A percentile compares a stretch with the other conserved stretches of the same genome.
phyloP scores from a whole-genome alignment of 1,284 basidiomycete species.

The Cyathus pygmaeus region DNA sequence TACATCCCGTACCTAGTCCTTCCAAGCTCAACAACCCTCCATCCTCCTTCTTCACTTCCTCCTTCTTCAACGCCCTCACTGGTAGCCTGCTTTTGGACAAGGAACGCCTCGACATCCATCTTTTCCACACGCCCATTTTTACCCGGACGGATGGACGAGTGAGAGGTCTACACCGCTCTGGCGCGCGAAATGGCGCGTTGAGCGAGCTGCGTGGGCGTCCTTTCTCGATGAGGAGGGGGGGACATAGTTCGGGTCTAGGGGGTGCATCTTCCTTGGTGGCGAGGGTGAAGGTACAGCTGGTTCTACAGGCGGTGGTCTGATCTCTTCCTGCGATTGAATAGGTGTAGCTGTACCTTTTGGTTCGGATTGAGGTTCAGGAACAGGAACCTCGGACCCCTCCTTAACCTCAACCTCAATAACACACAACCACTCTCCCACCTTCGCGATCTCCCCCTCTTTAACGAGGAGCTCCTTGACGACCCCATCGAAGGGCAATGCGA shows the following conservation, averaged over 20 bases:
- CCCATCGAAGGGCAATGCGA: slow-evolving; percentile 90
- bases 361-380: not conserved
- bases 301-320: slow-evolving; percentile 1
- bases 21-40: slow-evolving; percentile 57
- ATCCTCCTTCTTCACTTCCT: slow-evolving; percentile 89
- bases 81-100: too few species aligned
- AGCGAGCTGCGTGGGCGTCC: slow-evolving; percentile 75
- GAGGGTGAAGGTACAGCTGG: too few species aligned
- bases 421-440: slow-evolving; percentile 87
- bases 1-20: slow-evolving; percentile 87
- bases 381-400: slow-evolving; percentile 36
- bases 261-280: slow-evolving; percentile 53
- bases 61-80: slow-evolving; percentile 76
- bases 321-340: not conserved
- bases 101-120: slow-evolving; percentile 74
- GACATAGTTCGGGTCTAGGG: slow-evolving; percentile 68
- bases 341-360: too few species aligned
- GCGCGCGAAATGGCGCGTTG: slow-evolving; percentile 81
- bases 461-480: slow-evolving; percentile 79
- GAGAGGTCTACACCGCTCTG: slow-evolving; percentile 72
- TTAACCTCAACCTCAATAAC: slow-evolving; percentile 84
- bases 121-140: slow-evolving; percentile 82
- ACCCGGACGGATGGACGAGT: slow-evolving; percentile 78
- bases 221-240: slow-evolving; percentile 6
- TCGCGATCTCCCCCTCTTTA: slow-evolving; percentile 86